Evolutionary conservation across 306 rosid genomes (phyloP).

Genomic region (Ochetophila trinervis): DNA sequence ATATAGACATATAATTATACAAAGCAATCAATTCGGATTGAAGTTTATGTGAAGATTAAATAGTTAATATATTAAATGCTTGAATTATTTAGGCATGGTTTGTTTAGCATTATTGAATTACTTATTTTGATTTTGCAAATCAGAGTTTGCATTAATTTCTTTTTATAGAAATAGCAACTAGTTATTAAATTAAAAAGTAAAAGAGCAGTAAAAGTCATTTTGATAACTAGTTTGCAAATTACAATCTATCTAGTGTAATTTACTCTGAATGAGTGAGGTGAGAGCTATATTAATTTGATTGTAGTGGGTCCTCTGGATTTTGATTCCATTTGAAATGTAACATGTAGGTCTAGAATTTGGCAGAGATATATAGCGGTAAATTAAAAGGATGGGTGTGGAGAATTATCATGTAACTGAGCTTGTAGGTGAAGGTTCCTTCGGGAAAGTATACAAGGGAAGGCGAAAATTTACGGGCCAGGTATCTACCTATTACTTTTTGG

Average conservation of each 20-base stretch:
- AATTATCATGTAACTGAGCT: conserved; percentile 95
- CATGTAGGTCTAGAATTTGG: conserved; percentile 3
- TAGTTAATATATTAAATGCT: neutral
- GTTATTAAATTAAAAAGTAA: neutral
- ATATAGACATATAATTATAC: neutral
- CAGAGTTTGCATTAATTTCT: neutral
- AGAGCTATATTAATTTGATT: neutral
- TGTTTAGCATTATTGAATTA: neutral
- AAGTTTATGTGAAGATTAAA: neutral
- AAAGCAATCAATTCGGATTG: neutral
- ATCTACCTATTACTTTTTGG: neutral
- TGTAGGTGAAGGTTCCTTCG: conserved; percentile 97
- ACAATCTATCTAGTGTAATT: neutral
- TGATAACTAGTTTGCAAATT: too few relatives aligned
- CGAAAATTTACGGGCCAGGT: conserved; percentile 88
- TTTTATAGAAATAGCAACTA: neutral
- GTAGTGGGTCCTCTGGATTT: neutral
- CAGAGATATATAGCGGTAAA: conserved; percentile 3
- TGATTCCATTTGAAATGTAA: neutral
- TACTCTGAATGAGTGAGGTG: neutral
- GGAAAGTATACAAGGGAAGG: conserved; percentile 96
- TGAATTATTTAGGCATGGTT: neutral
- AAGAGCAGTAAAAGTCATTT: too few relatives aligned
- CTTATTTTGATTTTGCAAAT: neutral
- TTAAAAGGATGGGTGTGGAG: conserved; percentile 70